Percentiles rank a stretch among this genome's conserved stretches.
phyloP scores from a whole-genome alignment of 2,329 filamentous ascomycete species.

The Fusarium sublunatum region DNA sequence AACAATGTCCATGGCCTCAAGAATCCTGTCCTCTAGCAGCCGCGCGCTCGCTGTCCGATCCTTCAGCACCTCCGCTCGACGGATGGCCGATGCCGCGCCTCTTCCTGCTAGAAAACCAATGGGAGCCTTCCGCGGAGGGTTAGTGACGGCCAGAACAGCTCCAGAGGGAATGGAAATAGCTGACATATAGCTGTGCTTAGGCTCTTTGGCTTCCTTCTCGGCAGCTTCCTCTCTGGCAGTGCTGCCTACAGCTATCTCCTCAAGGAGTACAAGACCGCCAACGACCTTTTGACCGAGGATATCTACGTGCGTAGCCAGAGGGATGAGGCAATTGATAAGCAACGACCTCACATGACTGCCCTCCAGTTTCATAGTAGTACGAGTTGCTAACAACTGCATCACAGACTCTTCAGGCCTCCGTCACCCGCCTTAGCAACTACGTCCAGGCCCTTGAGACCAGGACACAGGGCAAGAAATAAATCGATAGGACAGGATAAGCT shows the following conservation, averaged over 20 bases:
- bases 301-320: conserved; percentile 80
- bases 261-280: conserved; percentile 92
- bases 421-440: conserved; percentile 86
- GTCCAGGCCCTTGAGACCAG: conserved; percentile 85
- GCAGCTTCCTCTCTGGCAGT: conserved; percentile 80
- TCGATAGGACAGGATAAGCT: conserved; percentile 35
- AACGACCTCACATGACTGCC: not conserved
- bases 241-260: conserved; percentile 93
- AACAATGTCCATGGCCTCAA: conserved; percentile 58
- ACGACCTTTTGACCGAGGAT: conserved; percentile 93
- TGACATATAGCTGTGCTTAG: conserved; percentile 58
- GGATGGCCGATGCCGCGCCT: conserved; percentile 57
- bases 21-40: conserved; percentile 57
- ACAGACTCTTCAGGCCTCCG: conserved; percentile 87
- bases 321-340: conserved; percentile 13
- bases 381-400: conserved; percentile 11
- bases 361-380: not conserved
- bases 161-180: conserved; percentile 4
- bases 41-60: conserved; percentile 52
- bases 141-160: conserved; percentile 45
- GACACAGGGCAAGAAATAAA: conserved; percentile 79
- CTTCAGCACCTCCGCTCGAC: conserved; percentile 65
- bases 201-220: conserved; percentile 90
- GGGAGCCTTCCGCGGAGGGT: conserved; percentile 72
- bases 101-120: conserved; percentile 69